Evolutionary conservation across 2,329 filamentous ascomycete species (phyloP).

Genomic region (Trichoderma sp.): DNA sequence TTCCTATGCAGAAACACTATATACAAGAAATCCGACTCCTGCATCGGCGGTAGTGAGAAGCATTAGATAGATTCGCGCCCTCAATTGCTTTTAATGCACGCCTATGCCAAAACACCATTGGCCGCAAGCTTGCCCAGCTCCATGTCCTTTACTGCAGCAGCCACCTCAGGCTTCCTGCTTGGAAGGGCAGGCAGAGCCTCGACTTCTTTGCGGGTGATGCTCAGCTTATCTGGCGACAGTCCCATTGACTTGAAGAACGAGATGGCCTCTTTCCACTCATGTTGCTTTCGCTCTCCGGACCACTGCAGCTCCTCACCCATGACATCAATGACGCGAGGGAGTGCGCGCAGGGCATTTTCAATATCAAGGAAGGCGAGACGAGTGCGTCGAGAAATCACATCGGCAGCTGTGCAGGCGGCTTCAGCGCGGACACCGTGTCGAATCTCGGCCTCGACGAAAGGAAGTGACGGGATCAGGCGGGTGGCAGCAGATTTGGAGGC

Average conservation of each 20-base stretch:
- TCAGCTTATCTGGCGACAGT: constrained; percentile 38
- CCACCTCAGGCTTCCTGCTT: not conserved
- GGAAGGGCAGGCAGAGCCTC: constrained; percentile 20
- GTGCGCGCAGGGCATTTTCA: constrained; percentile 68
- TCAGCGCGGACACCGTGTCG: constrained; percentile 73
- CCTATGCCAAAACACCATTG: constrained; percentile 19
- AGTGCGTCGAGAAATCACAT: constrained; percentile 71
- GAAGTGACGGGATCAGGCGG: constrained; percentile 67
- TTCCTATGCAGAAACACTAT: constrained; percentile 7
- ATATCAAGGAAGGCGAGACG: constrained; percentile 77
- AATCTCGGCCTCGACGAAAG: constrained; percentile 75
- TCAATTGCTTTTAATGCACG: not conserved
- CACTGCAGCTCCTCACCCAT: constrained; percentile 72
- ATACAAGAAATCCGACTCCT: constrained; percentile 7
- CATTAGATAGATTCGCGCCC: not conserved
- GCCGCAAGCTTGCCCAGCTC: constrained; percentile 24
- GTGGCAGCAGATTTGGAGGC: constrained; percentile 56
- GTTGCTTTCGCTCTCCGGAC: constrained; percentile 61
- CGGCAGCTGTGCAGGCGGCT: constrained; percentile 72
- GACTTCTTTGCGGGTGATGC: constrained; percentile 33
- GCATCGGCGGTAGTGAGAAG: not conserved
- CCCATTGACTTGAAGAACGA: constrained; percentile 53
- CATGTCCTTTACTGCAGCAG: not conserved
- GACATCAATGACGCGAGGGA: constrained; percentile 71
- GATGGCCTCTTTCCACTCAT: constrained; percentile 58